Evolutionary conservation across 2,329 filamentous ascomycete species (phyloP), one percentile per base, ranked within the genome.

Genomic region (Ramularia endophylla): DNA sequence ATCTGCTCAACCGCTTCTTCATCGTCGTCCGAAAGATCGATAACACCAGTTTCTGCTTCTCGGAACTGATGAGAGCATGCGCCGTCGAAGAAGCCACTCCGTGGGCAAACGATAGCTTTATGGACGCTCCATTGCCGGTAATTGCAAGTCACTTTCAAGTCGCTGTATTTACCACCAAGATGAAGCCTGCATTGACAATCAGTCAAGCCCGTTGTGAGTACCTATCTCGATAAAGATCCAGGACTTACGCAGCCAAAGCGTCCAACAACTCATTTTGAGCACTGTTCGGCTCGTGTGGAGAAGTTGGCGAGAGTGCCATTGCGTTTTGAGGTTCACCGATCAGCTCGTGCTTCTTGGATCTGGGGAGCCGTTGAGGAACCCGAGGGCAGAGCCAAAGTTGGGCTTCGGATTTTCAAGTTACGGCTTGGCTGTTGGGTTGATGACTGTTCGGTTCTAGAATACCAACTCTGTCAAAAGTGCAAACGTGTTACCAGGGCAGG

Each of bases 71-170:
- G 54, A 40, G 61, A 61, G 47, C 62, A 65, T 34, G 62, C 62
- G 31, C 60, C 61, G 43, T 65, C 62, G 53, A 65, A 65, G 56
- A 73, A 73, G 16, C 61, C 63, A 27, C 67, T 70, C 35, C 70
- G 59, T 27, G 69, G 70, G 56, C 70, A 72, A 35, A 73, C 55
- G 31, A 73, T 65, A 5, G 67, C 68, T 48, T 65, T 64, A 52
- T 73, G 70, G 8, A 71, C 69, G 19, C 57, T 58, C 59, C 69
- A 73, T 62, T 63, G 65, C 58, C 63, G 64, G 44, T 56, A 54
- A 43, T 68, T 66, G 60, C 66, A 71, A 37, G 60, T 59, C 53
- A 73, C 64, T 36, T 66, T 72, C 48, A 73, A 61, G 56, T 73
- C 70, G 41, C 68, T 70, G 54, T 70, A 73, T 50, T 62, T 63